A percentile compares a stretch with the other conserved stretches of the same genome.
Conservation (phyloP, 1,284 basidiomycete species). For the Stygiomarasmius scandens region DNA sequence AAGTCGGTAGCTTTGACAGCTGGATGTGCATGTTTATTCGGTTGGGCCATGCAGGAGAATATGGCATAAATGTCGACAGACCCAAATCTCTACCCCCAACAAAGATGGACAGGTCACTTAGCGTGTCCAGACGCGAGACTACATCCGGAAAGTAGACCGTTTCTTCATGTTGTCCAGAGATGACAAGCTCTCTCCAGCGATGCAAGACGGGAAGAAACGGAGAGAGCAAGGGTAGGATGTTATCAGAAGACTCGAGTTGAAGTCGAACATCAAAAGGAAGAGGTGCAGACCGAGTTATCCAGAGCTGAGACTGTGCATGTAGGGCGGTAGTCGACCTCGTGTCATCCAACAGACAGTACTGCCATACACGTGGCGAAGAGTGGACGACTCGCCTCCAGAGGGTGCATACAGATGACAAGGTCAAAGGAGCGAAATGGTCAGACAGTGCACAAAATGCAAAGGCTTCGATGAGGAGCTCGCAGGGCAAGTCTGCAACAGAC, state of each 20-base stretch:
- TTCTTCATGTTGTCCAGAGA: slow-evolving; percentile 40
- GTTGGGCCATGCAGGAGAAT: slow-evolving; percentile 30
- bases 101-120: slow-evolving; percentile 11
- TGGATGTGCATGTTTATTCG: slow-evolving; percentile 45
- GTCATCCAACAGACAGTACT: slow-evolving; percentile 53
- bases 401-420: slow-evolving; percentile 53
- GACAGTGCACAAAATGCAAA: slow-evolving; percentile 50
- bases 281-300: slow-evolving; percentile 53
- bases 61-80: slow-evolving; percentile 30
- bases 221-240: slow-evolving; percentile 62
- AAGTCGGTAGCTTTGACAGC: slow-evolving; percentile 47
- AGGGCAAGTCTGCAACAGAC: slow-evolving; percentile 34
- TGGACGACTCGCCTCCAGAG: slow-evolving; percentile 55
- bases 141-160: slow-evolving; percentile 17
- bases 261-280: slow-evolving; percentile 59
- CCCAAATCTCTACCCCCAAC: slow-evolving; percentile 18
- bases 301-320: slow-evolving; percentile 51
- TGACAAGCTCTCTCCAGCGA: slow-evolving; percentile 55
- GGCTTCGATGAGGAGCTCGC: slow-evolving; percentile 66
- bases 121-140: slow-evolving; percentile 11
- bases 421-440: slow-evolving; percentile 47
- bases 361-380: slow-evolving; percentile 61
- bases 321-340: slow-evolving; percentile 37
- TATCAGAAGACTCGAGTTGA: slow-evolving; percentile 49
- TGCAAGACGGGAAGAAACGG: slow-evolving; percentile 55